Conservation (phyloP, 768 basidiomycete species). For the Russula abietina region DNA sequence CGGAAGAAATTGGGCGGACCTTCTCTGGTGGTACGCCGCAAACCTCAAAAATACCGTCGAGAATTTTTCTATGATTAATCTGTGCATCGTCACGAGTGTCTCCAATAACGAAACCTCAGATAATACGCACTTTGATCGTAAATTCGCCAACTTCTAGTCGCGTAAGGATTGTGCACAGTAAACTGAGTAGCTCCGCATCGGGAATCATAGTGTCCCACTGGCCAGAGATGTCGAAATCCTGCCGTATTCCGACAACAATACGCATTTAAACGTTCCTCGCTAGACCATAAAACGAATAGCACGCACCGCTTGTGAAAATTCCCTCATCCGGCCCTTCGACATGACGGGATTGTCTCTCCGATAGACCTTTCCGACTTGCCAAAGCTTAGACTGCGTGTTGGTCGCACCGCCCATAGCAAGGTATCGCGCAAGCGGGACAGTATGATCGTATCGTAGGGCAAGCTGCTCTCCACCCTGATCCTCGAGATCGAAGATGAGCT, state of each 20-base stretch:
- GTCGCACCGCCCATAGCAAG: slow-evolving; percentile 93
- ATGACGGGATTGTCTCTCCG: slow-evolving; percentile 94
- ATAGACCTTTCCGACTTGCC: slow-evolving; percentile 99
- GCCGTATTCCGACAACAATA: neutral
- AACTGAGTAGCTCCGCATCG: slow-evolving; percentile 82
- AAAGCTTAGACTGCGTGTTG: slow-evolving; percentile 71
- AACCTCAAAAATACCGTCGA: slow-evolving; percentile 95
- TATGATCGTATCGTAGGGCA: slow-evolving; percentile 91
- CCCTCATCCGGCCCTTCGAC: slow-evolving; percentile 97
- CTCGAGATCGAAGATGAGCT: slow-evolving; percentile 94
- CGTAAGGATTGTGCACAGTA: slow-evolving; percentile 75
- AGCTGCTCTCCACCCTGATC: slow-evolving; percentile 98
- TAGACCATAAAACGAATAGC: neutral
- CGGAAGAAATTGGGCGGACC: slow-evolving; percentile 87
- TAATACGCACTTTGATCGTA: slow-evolving; percentile 70
- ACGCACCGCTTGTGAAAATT: slow-evolving; percentile 93
- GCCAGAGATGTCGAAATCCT: slow-evolving; percentile 97
- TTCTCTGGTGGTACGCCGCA: slow-evolving; percentile 91
- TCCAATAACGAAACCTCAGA: neutral
- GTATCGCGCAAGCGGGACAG: slow-evolving; percentile 92
- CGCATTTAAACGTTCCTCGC: neutral
- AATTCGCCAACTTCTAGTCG: slow-evolving; percentile 90
- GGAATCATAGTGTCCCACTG: slow-evolving; percentile 95
- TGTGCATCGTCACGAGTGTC: slow-evolving; percentile 29
- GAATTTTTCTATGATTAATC: slow-evolving; percentile 94